Percentiles rank a stretch among this genome's conserved stretches.
These are phyloP conservation scores for Ustilago vetiveriae DNA, from an alignment of 1,284 basidiomycete species.

Conservation along the genomic window DNA sequence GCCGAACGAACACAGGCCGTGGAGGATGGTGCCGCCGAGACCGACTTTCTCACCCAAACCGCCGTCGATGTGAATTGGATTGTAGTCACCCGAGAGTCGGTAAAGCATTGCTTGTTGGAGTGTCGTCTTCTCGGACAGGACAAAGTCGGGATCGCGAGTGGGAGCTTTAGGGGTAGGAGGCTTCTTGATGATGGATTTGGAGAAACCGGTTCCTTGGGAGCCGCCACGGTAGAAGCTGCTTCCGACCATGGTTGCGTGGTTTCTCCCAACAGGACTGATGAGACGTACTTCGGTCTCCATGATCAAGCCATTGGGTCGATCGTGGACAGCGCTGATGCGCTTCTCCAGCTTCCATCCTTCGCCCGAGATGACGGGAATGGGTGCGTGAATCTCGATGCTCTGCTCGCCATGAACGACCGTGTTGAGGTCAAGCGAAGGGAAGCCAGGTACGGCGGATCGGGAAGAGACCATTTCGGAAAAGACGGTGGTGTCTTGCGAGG, in stretches of 20 bases:
- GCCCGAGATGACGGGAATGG: slow-evolving; percentile 56
- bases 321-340: slow-evolving; percentile 54
- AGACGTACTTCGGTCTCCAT: slow-evolving; percentile 56
- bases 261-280: slow-evolving; percentile 48
- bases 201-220: slow-evolving; percentile 53
- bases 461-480: slow-evolving; percentile 61
- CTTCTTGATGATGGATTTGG: slow-evolving; percentile 41
- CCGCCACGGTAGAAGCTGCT: slow-evolving; percentile 60
- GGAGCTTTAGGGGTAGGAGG: slow-evolving; percentile 44
- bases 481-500: slow-evolving; percentile 58
- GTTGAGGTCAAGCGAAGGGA: slow-evolving; percentile 65
- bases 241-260: slow-evolving; percentile 56
- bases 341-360: slow-evolving; percentile 60
- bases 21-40: slow-evolving; percentile 57
- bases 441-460: slow-evolving; percentile 42
- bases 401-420: slow-evolving; percentile 68
- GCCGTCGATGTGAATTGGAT: slow-evolving; percentile 61
- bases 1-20: slow-evolving; percentile 61
- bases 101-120: slow-evolving; percentile 57
- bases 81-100: slow-evolving; percentile 58
- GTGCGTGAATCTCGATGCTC: slow-evolving; percentile 64
- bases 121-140: slow-evolving; percentile 40
- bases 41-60: slow-evolving; percentile 50
- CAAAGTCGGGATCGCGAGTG: slow-evolving; percentile 43
- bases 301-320: slow-evolving; percentile 54